Percentiles rank a stretch among this genome's conserved stretches.
These are phyloP conservation scores for Ustilago cynodontis DNA, from an alignment of 1,284 basidiomycete genomes.

Conservation along the genomic window DNA sequence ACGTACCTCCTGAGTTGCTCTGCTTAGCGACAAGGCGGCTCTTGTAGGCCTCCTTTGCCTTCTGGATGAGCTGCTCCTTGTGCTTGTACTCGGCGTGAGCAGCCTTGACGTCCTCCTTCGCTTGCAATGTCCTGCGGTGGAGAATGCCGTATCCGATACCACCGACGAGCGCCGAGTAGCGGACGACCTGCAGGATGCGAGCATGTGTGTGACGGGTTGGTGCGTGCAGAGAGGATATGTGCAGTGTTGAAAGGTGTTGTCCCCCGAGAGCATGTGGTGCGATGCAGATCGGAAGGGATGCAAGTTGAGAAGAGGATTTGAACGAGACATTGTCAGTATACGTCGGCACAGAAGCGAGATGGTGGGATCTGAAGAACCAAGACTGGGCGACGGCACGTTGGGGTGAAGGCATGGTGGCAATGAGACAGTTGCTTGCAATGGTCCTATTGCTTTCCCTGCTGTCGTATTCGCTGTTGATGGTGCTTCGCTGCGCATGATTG, in stretches of 20 bases:
- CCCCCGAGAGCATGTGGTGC: neutral
- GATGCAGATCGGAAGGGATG: neutral
- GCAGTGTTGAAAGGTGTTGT: neutral
- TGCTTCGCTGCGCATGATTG: neutral
- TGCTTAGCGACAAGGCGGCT: constrained; percentile 69
- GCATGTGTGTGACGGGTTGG: neutral
- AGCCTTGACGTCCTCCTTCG: constrained; percentile 81
- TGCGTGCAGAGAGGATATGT: neutral
- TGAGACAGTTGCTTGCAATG: neutral
- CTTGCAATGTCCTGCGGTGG: constrained; percentile 90
- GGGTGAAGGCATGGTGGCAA: neutral
- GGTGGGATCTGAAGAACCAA: too few species aligned
- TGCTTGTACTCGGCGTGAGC: constrained; percentile 73
- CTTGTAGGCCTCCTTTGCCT: constrained; percentile 92
- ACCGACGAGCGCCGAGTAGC: constrained; percentile 89
- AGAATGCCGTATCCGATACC: constrained; percentile 93
- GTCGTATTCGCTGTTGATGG: neutral
- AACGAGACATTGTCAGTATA: neutral
- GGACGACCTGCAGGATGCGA: constrained; percentile 80
- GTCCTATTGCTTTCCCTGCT: neutral
- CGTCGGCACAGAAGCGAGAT: neutral
- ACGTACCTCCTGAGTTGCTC: constrained; percentile 38
- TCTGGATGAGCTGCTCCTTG: constrained; percentile 76
- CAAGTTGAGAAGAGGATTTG: neutral
- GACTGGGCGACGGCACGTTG: too few species aligned